Conservation (phyloP, 2,329 filamentous ascomycete genomes). For the Curvularia eragrostidis region DNA sequence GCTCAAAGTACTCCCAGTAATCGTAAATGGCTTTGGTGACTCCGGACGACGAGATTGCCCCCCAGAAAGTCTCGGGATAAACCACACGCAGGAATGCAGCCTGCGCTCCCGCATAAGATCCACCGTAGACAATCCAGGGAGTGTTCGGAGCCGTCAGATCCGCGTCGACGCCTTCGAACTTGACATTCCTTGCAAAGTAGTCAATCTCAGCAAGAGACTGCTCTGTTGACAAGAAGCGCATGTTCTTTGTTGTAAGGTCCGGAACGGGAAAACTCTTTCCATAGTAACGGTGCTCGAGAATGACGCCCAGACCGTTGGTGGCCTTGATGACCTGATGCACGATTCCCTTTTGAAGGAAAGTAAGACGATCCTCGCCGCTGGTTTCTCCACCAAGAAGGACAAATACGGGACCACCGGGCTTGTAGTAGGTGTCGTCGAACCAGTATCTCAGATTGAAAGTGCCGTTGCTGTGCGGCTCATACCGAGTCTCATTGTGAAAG, state of each 20-base stretch:
- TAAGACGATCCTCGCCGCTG: constrained; percentile 66
- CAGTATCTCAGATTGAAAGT: constrained; percentile 79
- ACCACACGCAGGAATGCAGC: constrained; percentile 76
- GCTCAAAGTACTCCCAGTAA: constrained; percentile 72
- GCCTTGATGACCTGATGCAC: constrained; percentile 72
- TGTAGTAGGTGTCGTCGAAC: constrained; percentile 80
- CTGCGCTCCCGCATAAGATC: constrained; percentile 82
- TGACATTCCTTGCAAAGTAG: constrained; percentile 77
- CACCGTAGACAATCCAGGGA: constrained; percentile 81
- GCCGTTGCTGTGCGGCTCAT: constrained; percentile 75
- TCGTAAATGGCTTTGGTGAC: constrained; percentile 80
- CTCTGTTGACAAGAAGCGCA: constrained; percentile 83
- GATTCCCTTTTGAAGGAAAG: constrained; percentile 79
- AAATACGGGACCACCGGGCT: constrained; percentile 79
- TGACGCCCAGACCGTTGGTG: constrained; percentile 72
- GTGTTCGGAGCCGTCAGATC: constrained; percentile 70
- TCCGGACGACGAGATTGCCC: constrained; percentile 79
- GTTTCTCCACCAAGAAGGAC: constrained; percentile 78
- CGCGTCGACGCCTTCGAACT: constrained; percentile 70
- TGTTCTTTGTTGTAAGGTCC: constrained; percentile 70
- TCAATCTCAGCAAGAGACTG: constrained; percentile 82
- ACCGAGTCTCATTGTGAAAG: constrained; percentile 79
- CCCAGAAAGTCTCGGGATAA: constrained; percentile 82
- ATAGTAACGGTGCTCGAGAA: constrained; percentile 89
- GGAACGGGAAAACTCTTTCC: constrained; percentile 73